Evolutionary conservation across 192 early-diverging fungal species (phyloP).

Genomic region (Powellomyces hirtus): DNA sequence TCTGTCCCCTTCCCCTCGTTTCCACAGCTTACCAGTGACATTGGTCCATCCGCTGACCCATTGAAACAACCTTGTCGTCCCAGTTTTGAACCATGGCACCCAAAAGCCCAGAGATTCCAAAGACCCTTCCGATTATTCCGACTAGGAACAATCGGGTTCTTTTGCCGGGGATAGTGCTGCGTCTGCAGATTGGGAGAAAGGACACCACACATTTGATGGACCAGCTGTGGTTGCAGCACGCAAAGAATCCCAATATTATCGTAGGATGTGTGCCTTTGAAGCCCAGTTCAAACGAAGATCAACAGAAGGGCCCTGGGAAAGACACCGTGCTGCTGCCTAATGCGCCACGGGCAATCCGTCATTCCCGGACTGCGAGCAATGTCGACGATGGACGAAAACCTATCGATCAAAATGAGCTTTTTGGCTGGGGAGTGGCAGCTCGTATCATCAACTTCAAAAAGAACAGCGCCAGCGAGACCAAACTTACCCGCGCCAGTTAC

Average conservation of each 20-base stretch:
- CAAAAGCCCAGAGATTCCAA: slow-evolving; percentile 20
- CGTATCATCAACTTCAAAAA: slow-evolving; percentile 30
- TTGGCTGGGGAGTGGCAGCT: slow-evolving; percentile 50
- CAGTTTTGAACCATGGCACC: too few species aligned
- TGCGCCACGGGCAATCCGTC: background rate
- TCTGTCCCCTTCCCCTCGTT: too few species aligned
- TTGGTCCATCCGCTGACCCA: too few species aligned
- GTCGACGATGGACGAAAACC: slow-evolving; percentile 26
- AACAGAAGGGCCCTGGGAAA: background rate
- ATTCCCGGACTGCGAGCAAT: background rate
- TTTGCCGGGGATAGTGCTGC: slow-evolving; percentile 61
- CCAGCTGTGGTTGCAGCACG: slow-evolving; percentile 35
- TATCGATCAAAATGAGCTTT: slow-evolving; percentile 55
- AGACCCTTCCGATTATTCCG: slow-evolving; percentile 37
- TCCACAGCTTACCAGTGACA: too few species aligned
- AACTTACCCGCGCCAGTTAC: slow-evolving; percentile 34
- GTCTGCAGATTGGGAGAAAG: slow-evolving; percentile 55
- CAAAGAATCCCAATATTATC: slow-evolving; percentile 15
- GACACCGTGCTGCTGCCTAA: background rate
- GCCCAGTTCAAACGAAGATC: background rate
- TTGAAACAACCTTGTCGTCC: too few species aligned
- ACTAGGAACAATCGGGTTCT: slow-evolving; percentile 49
- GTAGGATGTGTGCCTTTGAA: slow-evolving; percentile 31
- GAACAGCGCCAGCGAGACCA: slow-evolving; percentile 23
- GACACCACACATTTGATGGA: slow-evolving; percentile 57